Evolutionary conservation across 2,329 filamentous ascomycete species (phyloP), one percentile per base, ranked within the genome.

Genomic region (Aspergillus japonicus): DNA sequence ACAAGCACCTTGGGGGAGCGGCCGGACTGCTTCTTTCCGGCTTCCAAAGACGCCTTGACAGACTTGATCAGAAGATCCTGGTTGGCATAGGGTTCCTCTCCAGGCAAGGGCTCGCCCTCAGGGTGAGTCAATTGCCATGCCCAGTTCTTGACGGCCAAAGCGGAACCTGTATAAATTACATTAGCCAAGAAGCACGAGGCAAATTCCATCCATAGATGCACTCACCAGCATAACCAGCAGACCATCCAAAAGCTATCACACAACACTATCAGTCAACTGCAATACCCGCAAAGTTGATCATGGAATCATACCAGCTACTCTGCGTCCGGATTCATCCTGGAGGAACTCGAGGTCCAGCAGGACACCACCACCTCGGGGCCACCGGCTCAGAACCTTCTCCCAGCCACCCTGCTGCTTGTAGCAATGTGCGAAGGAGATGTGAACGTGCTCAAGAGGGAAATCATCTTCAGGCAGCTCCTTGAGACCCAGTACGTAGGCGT

Each of bases 291-390:
- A 6, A 44, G 29, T n/a, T 23, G 26, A 50, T 2, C 23, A 16
- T 51, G n/a, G 33, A 8, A 12, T 48, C 71, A 63, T 61, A 75
- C 72, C 75, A 64, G 76, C 77, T 59, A 78, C 76, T 62, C 77
- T 72, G 85, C 89, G 82, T 42, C 90, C 90, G 31, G 80, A 82
- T 64, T 88, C 85, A 66, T 96, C 89, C 44, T 86, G 85, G 42
- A 97, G 82, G 74, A 96, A 97, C 74, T 96, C 93, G 42, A 97
- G 84, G 70, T 97, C 93, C 60, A 92, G 85, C 14, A 97, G 85
- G 0, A 85, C 88, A 66, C 91, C 91, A 57, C 87, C 86, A 59
- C 91, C 92, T 24, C 86, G 84, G 29, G 89, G 84, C 75, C 92
- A 97, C 58, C 93, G 85, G 59, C 87, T 83, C n/a, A 96, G 85